Evolutionary conservation across 768 basidiomycete genomes (phyloP).

Genomic region (Clavulina sp.): DNA sequence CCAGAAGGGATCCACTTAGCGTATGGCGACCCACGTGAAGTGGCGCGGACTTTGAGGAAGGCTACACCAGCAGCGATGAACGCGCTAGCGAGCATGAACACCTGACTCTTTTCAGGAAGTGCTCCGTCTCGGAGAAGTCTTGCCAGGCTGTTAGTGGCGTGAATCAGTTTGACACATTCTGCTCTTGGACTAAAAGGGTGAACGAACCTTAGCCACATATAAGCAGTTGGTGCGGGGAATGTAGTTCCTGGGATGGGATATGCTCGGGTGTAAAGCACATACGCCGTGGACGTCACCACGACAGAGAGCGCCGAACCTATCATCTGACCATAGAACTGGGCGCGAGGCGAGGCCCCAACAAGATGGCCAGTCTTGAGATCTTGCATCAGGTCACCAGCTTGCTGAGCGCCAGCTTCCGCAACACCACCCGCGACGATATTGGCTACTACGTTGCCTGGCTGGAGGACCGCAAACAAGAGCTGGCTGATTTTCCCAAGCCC

Average conservation of each 20-base stretch:
- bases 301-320: slow-evolving; percentile 82
- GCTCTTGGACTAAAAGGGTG: too few relatives aligned
- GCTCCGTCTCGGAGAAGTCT: slow-evolving; percentile 62
- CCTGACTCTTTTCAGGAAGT: slow-evolving; percentile 53
- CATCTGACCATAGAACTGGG: slow-evolving; percentile 87
- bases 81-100: slow-evolving; percentile 70
- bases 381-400: slow-evolving; percentile 97
- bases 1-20: slow-evolving; percentile 82
- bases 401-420: slow-evolving; percentile 89
- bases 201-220: slow-evolving; percentile 89
- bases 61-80: slow-evolving; percentile 51
- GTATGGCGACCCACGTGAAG: slow-evolving; percentile 30
- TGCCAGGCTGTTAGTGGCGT: too few relatives aligned
- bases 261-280: slow-evolving; percentile 67
- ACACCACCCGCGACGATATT: slow-evolving; percentile 95
- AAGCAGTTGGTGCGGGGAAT: slow-evolving; percentile 92
- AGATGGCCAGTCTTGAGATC: slow-evolving; percentile 94
- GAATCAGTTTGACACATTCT: too few relatives aligned
- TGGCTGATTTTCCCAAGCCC: slow-evolving; percentile 93
- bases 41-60: slow-evolving; percentile 42
- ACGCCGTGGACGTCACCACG: slow-evolving; percentile 74
- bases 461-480: slow-evolving; percentile 82
- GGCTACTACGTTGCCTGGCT: slow-evolving; percentile 90
- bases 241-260: slow-evolving; percentile 83
- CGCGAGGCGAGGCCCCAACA: slow-evolving; percentile 77